Base-by-base conservation (phyloP, 2,329 filamentous ascomycete species). In the Teratosphaeria pseudoeucalypti region DNA sequence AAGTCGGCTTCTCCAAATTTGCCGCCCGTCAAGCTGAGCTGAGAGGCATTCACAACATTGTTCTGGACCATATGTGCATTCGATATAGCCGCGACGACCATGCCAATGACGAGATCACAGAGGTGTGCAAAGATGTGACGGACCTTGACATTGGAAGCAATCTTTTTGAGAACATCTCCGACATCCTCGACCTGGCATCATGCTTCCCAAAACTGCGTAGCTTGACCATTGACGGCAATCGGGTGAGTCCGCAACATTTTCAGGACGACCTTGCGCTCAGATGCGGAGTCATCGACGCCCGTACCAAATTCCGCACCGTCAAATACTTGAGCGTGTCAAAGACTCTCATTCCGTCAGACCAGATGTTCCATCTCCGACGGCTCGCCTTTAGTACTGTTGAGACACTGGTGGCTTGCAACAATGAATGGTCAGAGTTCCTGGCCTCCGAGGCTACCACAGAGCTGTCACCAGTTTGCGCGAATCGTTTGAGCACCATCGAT, bases 1-100 rank as follows among this genome's bases (percentile, higher is more conserved):
- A 97, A 75, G 84, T 97, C 37, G 94, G 94, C 34, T 97, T 97
- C 67, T 91, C 95, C 66, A 96, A 96, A 78, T 90, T 96, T 65
- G 84, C 88, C 52, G 82, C 82, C 65, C 85, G 92, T 74, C 85
- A 95, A 68, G 87, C 91, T 66, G 79, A 87, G 69, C 78, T 97
- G 34, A 79, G 86, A 58, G 89, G 94, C 67, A 80, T 97, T 61
- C 86, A 82, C 65, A 85, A 92, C 58, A 85, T 95, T 56, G 84
- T 97, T 47, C 79, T 99, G 7, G 92, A 97, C 74, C 86, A 87
- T 14, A 75, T 90, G 69, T 79, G 83, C 56, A 81, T 97, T 62
- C 74, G 72, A 7, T 54, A 63, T 61, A 19, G 2, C 29, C 32
- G 47, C 19, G 57, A 61, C 2, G 59, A 65, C 26, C 56, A 27